These are phyloP conservation scores for Kwoniella sp. DNA, from an alignment of 768 basidiomycete species.

Conservation along the genomic window DNA sequence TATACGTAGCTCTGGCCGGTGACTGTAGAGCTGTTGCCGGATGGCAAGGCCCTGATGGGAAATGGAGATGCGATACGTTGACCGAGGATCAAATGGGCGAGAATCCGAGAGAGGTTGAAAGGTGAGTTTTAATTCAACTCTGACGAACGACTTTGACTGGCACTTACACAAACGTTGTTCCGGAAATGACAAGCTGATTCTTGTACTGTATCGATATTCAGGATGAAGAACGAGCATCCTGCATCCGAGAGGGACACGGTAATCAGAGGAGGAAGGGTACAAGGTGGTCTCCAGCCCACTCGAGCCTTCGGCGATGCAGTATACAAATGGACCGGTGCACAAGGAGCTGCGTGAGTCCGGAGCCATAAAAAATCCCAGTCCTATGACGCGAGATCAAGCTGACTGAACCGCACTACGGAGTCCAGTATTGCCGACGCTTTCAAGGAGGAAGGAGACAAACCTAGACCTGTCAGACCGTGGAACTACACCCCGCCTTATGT, in stretches of 20 bases:
- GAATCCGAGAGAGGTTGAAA: constrained; percentile 77
- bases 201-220: constrained; percentile 1
- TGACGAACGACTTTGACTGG: background rate
- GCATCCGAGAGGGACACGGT: constrained; percentile 44
- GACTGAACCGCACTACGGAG: no score
- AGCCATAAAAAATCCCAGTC: no score
- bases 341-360: constrained; percentile 47
- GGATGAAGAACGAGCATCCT: constrained; percentile 52
- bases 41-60: constrained; percentile 76
- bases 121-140: constrained; percentile 64
- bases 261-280: constrained; percentile 49
- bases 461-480: constrained; percentile 28
- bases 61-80: constrained; percentile 90
- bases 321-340: constrained; percentile 52
- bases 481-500: constrained; percentile 52
- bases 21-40: constrained; percentile 96
- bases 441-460: constrained; percentile 25
- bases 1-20: constrained; percentile 89
- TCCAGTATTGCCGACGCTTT: constrained; percentile 30
- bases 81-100: constrained; percentile 95
- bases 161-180: no score
- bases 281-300: constrained; percentile 53
- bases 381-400: no score
- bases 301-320: constrained; percentile 54
- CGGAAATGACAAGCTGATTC: background rate